Evolutionary conservation across 2,329 filamentous ascomycete species (phyloP).

Genomic region (Beauveria caledonica): DNA sequence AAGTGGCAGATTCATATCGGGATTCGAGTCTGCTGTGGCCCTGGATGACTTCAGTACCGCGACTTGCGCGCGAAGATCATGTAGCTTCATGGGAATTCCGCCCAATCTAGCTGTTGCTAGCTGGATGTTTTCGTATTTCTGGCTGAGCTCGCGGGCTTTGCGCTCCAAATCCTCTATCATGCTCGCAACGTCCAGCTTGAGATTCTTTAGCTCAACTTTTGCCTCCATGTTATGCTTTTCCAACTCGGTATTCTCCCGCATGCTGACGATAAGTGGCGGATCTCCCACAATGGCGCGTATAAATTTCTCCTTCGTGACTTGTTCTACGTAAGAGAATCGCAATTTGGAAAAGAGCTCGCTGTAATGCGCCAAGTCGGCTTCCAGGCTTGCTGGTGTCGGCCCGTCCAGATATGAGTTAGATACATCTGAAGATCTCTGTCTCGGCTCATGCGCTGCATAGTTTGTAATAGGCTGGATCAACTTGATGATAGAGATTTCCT

Average conservation of each 20-base stretch:
- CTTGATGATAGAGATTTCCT: conserved; percentile 65
- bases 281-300: conserved; percentile 87
- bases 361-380: conserved; percentile 82
- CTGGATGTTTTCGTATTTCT: conserved; percentile 42
- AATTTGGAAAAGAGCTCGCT: conserved; percentile 93
- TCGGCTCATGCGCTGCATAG: conserved; percentile 30
- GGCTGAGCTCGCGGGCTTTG: conserved; percentile 50
- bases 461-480: conserved; percentile 67
- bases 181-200: conserved; percentile 69
- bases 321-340: conserved; percentile 94
- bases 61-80: conserved; percentile 40
- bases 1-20: conserved; percentile 47
- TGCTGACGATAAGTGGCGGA: conserved; percentile 75
- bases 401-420: conserved; percentile 57
- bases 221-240: conserved; percentile 59
- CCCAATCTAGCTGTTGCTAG: conserved; percentile 40
- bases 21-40: conserved; percentile 26
- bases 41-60: conserved; percentile 35
- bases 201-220: conserved; percentile 69
- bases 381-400: conserved; percentile 66
- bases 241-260: conserved; percentile 71
- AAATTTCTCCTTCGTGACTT: conserved; percentile 98
- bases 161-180: conserved; percentile 66
- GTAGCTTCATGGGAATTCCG: conserved; percentile 43
- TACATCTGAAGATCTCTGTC: conserved; percentile 61